Evolutionary conservation across 1,139 yeast species (phyloP), one percentile per base, ranked within the genome.

Genomic region (Magnusiomyces magnusii): DNA sequence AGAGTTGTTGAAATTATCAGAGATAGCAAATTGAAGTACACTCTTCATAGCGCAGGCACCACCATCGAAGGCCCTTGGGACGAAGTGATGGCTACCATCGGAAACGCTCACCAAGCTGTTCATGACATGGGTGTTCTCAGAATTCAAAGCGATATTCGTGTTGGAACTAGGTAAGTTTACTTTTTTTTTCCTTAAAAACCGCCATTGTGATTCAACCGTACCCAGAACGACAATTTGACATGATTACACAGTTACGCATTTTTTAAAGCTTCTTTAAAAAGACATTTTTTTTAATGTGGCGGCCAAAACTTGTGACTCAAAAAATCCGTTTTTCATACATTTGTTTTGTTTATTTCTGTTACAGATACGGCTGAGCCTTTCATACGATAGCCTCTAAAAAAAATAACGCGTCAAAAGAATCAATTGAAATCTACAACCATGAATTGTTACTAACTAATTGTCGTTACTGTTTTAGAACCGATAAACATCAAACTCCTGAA

Each of bases 61-160:
- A 88, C 96, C 3, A 86, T 89, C 67, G 87, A 87, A 67, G 97
- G 97, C 0, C 91, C 91, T n/a, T 90, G 96, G 96, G 83, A 84
- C 67, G 88, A 86, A 59, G 96, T 90, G 1, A 86, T 85, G 82
- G 81, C 78, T 36, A 74, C 87, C 58, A 86, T 90, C 66, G 96
- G 96, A n/a, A 80, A 82, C 65, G 75, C 89, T 67, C 97, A 90
- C 67, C 84, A 85, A 67, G 75, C 76, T 56, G 80, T 88, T 55
- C 97, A 90, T 68, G 75, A 75, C 3, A 73, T 77, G 65, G 96
- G 95, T 1, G 82, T 87, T 19, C 79, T 85, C 17, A 78, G 97
- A 68, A 83, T 89, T 58, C 97, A 90, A 69, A 83, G 90, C 64
- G 96, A 89, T 66, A 86, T 90, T 61, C 77, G 97, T 68, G 85